A percentile compares a stretch with the other conserved stretches of the same genome.
phyloP scores from a whole-genome alignment of 2,329 filamentous ascomycete genomes.

The Diaporthe aspalathi region DNA sequence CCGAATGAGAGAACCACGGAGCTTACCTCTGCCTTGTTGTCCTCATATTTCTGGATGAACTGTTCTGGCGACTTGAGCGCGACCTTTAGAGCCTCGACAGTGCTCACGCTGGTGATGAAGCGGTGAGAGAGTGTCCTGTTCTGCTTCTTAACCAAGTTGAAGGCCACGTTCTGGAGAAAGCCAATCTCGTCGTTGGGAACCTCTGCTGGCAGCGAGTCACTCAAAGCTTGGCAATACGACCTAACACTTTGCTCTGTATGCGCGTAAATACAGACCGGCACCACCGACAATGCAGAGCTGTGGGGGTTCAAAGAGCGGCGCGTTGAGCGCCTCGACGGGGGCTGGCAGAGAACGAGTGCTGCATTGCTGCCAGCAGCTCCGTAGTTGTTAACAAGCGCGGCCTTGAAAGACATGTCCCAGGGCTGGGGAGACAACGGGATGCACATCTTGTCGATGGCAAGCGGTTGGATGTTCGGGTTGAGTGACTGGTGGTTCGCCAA shows the following conservation, averaged over 20 bases:
- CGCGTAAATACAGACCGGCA: conserved; percentile 36
- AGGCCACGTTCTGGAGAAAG: not conserved
- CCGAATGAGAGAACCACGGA: conserved; percentile 52
- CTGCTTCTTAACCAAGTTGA: not conserved
- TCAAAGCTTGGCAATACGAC: conserved; percentile 2
- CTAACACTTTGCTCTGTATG: conserved; percentile 38
- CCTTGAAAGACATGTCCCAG: conserved; percentile 45
- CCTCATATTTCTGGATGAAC: not conserved
- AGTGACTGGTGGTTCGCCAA: conserved; percentile 43
- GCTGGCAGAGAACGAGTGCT: conserved; percentile 40
- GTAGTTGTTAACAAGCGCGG: conserved; percentile 50
- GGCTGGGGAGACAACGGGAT: conserved; percentile 32
- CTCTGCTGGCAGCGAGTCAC: not conserved
- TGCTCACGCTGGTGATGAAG: conserved; percentile 3
- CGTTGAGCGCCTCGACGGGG: not conserved
- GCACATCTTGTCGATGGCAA: conserved; percentile 39
- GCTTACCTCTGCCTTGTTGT: not conserved
- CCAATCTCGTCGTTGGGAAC: not conserved
- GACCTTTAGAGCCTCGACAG: not conserved
- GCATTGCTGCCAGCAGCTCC: conserved; percentile 51
- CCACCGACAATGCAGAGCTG: not conserved
- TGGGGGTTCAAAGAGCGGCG: not conserved
- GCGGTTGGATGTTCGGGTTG: conserved; percentile 46
- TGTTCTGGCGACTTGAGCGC: not conserved
- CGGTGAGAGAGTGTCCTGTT: not conserved